Evolutionary conservation across 2,329 filamentous ascomycete species (phyloP).

Genomic region (Cladophialophora chaetospira): DNA sequence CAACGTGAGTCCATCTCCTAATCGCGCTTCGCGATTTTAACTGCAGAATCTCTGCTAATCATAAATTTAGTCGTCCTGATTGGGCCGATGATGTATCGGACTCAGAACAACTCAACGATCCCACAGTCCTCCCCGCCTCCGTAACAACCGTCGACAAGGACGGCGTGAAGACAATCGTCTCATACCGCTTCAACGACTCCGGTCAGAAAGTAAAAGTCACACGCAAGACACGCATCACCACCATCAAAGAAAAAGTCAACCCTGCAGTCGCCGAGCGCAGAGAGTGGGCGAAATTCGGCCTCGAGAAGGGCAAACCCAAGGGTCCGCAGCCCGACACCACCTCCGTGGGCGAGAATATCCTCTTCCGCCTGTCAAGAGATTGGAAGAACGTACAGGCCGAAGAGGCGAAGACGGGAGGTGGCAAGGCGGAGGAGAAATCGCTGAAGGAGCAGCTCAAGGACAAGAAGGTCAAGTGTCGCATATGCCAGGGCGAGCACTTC

Average conservation of each 20-base stretch:
- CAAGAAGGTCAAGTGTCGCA: constrained; percentile 99
- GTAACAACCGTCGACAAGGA: constrained; percentile 97
- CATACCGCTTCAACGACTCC: constrained; percentile 86
- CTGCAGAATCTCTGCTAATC: constrained; percentile 13
- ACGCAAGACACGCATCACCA: constrained; percentile 88
- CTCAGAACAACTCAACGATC: constrained; percentile 81
- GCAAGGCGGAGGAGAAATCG: constrained; percentile 66
- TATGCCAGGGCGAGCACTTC: constrained; percentile 98
- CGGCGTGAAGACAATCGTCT: constrained; percentile 93
- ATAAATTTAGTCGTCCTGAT: constrained; percentile 29
- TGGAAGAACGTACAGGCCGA: constrained; percentile 90
- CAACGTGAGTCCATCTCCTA: constrained; percentile 25
- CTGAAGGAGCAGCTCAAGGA: constrained; percentile 78
- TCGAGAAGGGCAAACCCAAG: constrained; percentile 77
- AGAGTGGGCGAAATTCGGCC: constrained; percentile 89
- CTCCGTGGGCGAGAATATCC: constrained; percentile 94
- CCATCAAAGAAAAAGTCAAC: constrained; percentile 92
- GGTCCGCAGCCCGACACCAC: constrained; percentile 90
- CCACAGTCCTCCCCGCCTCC: constrained; percentile 79
- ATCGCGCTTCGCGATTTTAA: too few species aligned
- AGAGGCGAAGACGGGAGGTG: constrained; percentile 53
- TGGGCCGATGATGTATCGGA: constrained; percentile 58
- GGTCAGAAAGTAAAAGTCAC: constrained; percentile 97
- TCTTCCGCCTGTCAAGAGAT: constrained; percentile 89
- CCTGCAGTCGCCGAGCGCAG: constrained; percentile 94